Conservation (phyloP, 2,329 filamentous ascomycete genomes). For the Passalora sequoiae region DNA sequence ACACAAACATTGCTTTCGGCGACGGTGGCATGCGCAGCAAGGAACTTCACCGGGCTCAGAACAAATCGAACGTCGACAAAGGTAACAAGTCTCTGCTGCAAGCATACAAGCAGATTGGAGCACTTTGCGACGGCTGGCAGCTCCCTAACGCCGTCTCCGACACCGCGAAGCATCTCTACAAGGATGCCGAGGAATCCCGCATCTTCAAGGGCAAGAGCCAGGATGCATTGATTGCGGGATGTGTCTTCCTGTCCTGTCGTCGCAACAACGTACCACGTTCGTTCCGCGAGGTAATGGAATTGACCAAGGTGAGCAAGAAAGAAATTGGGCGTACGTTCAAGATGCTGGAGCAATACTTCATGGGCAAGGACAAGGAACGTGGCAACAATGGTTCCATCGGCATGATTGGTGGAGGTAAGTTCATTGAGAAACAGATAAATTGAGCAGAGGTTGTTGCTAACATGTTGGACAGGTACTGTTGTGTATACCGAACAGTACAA, state of each 20-base stretch:
- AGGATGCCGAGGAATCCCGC: conserved; percentile 86
- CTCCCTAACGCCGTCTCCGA: conserved; percentile 78
- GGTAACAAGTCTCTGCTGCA: conserved; percentile 72
- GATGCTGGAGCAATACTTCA: conserved; percentile 79
- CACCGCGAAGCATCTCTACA: conserved; percentile 90
- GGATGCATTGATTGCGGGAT: conserved; percentile 89
- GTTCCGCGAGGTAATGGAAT: conserved; percentile 87
- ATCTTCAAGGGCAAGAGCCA: conserved; percentile 93
- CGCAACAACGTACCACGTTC: conserved; percentile 81
- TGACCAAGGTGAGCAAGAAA: conserved; percentile 93
- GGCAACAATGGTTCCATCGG: conserved; percentile 26
- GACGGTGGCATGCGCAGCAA: conserved; percentile 66
- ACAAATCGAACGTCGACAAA: conserved; percentile 75
- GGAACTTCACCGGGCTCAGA: conserved; percentile 77
- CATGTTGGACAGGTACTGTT: conserved; percentile 22
- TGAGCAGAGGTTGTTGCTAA: conserved; percentile 16
- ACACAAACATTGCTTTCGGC: conserved; percentile 80
- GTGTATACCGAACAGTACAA: conserved; percentile 28
- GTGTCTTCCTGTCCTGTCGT: conserved; percentile 95
- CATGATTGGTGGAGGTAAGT: conserved; percentile 44
- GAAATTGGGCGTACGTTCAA: conserved; percentile 97
- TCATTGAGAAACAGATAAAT: no score
- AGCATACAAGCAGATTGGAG: conserved; percentile 83
- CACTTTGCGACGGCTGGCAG: conserved; percentile 77
- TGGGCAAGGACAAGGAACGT: conserved; percentile 61